These are phyloP conservation scores for Trichoderma gamsii DNA, from an alignment of 495 filamentous ascomycete genomes.

Conservation along the genomic window DNA sequence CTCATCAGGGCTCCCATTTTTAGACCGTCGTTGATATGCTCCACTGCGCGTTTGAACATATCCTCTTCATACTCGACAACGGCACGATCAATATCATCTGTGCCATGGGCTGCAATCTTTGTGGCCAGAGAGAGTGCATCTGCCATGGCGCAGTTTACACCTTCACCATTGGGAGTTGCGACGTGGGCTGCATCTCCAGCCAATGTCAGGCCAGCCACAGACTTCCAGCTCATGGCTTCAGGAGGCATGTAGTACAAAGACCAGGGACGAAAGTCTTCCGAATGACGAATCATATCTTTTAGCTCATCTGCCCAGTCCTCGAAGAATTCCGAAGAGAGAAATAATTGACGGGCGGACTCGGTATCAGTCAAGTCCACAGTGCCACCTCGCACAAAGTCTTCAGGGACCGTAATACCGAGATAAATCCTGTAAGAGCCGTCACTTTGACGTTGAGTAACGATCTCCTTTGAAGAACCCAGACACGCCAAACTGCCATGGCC, in stretches of 20 bases:
- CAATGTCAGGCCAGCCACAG: constrained; percentile 40
- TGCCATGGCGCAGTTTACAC: constrained; percentile 31
- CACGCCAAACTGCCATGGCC: constrained; percentile 22
- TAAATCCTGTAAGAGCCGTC: constrained; percentile 29
- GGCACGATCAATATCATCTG: constrained; percentile 22
- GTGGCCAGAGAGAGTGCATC: constrained; percentile 23
- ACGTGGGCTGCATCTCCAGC: constrained; percentile 57
- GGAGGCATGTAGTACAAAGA: constrained; percentile 24
- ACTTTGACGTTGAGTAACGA: constrained; percentile 26
- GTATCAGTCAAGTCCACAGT: constrained; percentile 19
- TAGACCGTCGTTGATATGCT: constrained; percentile 18
- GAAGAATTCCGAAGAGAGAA: constrained; percentile 24
- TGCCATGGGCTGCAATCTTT: constrained; percentile 22
- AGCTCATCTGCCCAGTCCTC: constrained; percentile 25
- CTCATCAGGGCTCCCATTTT: constrained; percentile 19
- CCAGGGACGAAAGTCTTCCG: constrained; percentile 28
- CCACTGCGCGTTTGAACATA: constrained; percentile 25
- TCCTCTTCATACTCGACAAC: constrained; percentile 23
- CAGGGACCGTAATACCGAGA: constrained; percentile 23
- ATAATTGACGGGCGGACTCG: constrained; percentile 18
- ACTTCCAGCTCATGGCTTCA: constrained; percentile 24
- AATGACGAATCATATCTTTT: constrained; percentile 25
- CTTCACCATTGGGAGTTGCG: constrained; percentile 28
- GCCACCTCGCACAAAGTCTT: constrained; percentile 21
- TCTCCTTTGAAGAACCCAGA: constrained; percentile 20